Base-by-base conservation (phyloP, 495 filamentous ascomycete species). In the Lentithecium fluviatile region DNA sequence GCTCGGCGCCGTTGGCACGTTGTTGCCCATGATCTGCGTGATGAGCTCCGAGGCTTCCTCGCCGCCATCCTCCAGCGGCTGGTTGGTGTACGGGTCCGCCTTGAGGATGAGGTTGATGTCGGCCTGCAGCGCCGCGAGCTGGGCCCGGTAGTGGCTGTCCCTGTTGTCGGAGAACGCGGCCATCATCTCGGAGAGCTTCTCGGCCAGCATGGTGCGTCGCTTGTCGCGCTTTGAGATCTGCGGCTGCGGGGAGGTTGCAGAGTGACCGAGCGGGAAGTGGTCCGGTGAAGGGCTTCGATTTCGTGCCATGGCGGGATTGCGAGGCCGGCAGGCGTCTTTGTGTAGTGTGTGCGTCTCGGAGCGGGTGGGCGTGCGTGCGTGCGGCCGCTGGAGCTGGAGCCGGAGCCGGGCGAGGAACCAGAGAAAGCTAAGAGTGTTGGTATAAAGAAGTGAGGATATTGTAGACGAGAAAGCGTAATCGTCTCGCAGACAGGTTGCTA, bases 91-190 rank as follows among this genome's bases (percentile, higher is more conserved):
- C 0, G 88, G 88, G 65, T 95, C 85, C 43, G 93, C 87, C 64
- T 85, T 83, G 66, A 88, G 84, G 68, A 97, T 88, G 8, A 96
- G 82, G 51, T 83, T 88, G 70, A 95, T 91, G 70, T 97, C 95
- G 56, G 87, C 85, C 72, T 97, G 93, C 2, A 97, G 80, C 47
- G 87, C 86, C 58, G 91, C 85, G 5, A 97, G 80, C 71, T 97
- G 90, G 66, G 93, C 87, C 52, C 91, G 87, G 74, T 95, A 98
- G 65, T 91, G 82, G 45, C 79, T 77, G 69, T 96, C 90, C 51
- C 88, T 84, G 69, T 95, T 89, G 54, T 87, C 84, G 55, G 82
- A 80, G 76, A 95, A 91, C 60, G 84, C 83, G 50, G 82, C 82
- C 23, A 85, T 84, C 64, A 97, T 82, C 45, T 85, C 80, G 19